Evolutionary conservation across 768 basidiomycete species (phyloP), one percentile per base, ranked within the genome.

Genomic region (Megacollybia marginata): DNA sequence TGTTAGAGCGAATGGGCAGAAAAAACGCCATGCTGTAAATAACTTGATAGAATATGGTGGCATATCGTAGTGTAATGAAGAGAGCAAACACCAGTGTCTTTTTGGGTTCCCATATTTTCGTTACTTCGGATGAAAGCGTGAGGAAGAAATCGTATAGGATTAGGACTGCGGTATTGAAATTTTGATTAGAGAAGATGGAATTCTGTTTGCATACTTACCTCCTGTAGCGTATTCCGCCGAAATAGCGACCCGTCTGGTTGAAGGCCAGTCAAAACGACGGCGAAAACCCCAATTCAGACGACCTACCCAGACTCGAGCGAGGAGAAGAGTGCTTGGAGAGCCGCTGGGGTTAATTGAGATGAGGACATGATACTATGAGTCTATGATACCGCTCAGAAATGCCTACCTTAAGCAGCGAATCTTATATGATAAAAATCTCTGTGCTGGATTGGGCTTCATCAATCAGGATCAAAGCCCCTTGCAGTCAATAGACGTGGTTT

Each of bases 351-450:
- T 40, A 40, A 8, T 18, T 40, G 38, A 8, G 38, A 40, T 15
- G 38, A 13, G 18, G 38, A 40, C 44, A 19, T 45, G 18, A 15
- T 57, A n/a, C n/a, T n/a, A n/a, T n/a, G n/a, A n/a, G n/a, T n/a
- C n/a, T n/a, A n/a, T n/a, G n/a, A n/a, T 28, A 28, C 6, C 23
- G 23, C 23, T 28, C 23, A 28, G 23, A 28, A 28, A 6, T 28
- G 23, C 23, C 6, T 28, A 28, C 23, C 23, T 28, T 28, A 28
- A 28, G 4, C 23, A 28, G 23, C 23, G 23, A 28, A 6, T 28
- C 23, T 28, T 28, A 28, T 28, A 28, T 28, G 23, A 28, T 28
- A 28, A 28, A 28, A 28, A 28, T 2, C 23, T 28, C 23, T 6
- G 23, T 28, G n/a, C n/a, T 28, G 23, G 23, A 28, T 28, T 28